Percentiles rank a stretch among this genome's conserved stretches.
These are phyloP conservation scores for Pilatotrama ljubarskyi DNA, from an alignment of 768 basidiomycete species.

Conservation along the genomic window DNA sequence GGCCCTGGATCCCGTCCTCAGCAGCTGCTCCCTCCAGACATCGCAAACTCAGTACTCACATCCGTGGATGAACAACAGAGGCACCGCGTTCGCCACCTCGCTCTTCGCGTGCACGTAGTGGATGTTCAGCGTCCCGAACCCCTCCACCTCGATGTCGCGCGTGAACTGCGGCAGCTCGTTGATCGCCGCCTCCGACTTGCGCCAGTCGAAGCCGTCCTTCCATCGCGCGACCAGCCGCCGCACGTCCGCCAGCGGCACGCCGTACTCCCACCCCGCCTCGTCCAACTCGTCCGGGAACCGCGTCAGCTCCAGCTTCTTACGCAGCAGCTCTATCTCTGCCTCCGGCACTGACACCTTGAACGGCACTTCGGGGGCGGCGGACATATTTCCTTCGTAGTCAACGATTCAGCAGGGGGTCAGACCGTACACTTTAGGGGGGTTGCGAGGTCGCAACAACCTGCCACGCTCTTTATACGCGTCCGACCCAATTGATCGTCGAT, in stretches of 20 bases:
- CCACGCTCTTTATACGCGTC: too few relatives aligned
- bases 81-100: slow-evolving; percentile 27
- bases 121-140: slow-evolving; percentile 34
- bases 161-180: slow-evolving; percentile 40
- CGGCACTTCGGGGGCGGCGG: slow-evolving; percentile 32
- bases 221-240: slow-evolving; percentile 30
- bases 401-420: not conserved
- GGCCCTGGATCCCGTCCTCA: slow-evolving; percentile 25
- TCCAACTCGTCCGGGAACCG: slow-evolving; percentile 61
- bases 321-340: slow-evolving; percentile 39
- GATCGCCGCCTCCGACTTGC: slow-evolving; percentile 31
- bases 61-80: slow-evolving; percentile 35
- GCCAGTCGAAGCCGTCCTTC: slow-evolving; percentile 35
- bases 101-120: slow-evolving; percentile 39
- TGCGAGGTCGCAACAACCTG: too few relatives aligned
- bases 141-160: slow-evolving; percentile 34
- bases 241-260: slow-evolving; percentile 35
- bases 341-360: slow-evolving; percentile 54
- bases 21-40: not conserved
- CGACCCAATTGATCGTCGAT: too few relatives aligned
- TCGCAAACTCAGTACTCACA: slow-evolving; percentile 24
- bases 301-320: slow-evolving; percentile 47
- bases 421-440: too few relatives aligned
- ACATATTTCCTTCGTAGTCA: not conserved
- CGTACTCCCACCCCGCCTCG: slow-evolving; percentile 51